Base-by-base conservation (phyloP, 2,329 filamentous ascomycete species). In the Scedosporium dehoogii region DNA sequence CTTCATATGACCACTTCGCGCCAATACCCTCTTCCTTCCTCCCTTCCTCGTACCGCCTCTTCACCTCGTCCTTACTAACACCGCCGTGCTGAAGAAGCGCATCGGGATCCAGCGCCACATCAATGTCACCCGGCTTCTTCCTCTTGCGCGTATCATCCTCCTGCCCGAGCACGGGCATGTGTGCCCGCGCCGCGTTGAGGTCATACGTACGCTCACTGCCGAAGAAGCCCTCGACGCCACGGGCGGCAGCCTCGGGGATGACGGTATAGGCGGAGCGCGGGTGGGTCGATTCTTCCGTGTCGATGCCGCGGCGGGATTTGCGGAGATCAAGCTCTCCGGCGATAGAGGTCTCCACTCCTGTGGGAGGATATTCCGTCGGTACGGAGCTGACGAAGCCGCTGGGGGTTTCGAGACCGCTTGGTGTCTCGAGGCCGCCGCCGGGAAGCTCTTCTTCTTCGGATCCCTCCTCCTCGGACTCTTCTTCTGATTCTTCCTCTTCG, bases 51-150 rank as follows among this genome's bases (percentile, higher is more conserved):
- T 96, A 99, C 71, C 88, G 83, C 70, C 83, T 86, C 73, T 83
- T 84, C 69, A 99, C 74, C 68, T 92, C 90, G 27, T 96, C 92
- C 73, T 93, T 96, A 75, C 84, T 89, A 69, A 97, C 81, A 55
- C 88, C 89, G 68, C 91, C 91, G 64, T 87, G 83, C 48, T 84
- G 81, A 66, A 85, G 85, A 64, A 99, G 74, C 44, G 88, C 83
- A 71, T 97, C 93, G 4, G 91, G 85, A 69, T 97, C 92, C 66
- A 99, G 85, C 25, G 92, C 91, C 29, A 97, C 89, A 68, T 99
- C 94, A 25, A 99, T 84, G 72, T 99, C 94, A 48, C 93, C 94
- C 3, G 90, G 92, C 82, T 97, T 96, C 85, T 97, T 99, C 70
- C 91, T 85, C 78, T 96, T 94, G 69, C 90, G 80, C 25, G 75